Percentiles rank a stretch among this genome's conserved stretches.
Conservation (phyloP, 768 basidiomycete species). For the Suillus clintonianus region DNA sequence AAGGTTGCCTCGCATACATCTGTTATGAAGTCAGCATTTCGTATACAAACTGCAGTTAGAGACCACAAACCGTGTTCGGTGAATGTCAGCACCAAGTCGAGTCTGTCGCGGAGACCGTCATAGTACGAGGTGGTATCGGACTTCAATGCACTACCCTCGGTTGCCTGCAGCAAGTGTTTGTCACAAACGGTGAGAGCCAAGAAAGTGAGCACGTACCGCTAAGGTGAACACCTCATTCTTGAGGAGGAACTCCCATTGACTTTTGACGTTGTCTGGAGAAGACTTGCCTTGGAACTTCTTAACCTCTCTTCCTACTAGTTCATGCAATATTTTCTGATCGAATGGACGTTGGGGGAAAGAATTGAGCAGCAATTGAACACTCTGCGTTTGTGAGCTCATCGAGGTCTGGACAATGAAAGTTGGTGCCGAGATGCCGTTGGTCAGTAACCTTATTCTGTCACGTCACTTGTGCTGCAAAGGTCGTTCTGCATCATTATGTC, state of each 20-base stretch:
- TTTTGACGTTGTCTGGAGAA: constrained; percentile 61
- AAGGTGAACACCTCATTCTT: constrained; percentile 71
- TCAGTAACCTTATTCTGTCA: neutral
- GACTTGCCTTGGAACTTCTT: constrained; percentile 41
- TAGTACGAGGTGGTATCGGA: constrained; percentile 60
- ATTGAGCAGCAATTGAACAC: constrained; percentile 50
- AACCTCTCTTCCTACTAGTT: constrained; percentile 50
- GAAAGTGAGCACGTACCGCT: constrained; percentile 51
- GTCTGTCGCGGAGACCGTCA: constrained; percentile 52
- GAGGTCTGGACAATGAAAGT: constrained; percentile 1
- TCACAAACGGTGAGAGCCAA: neutral
- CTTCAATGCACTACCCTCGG: constrained; percentile 67
- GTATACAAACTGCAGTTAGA: neutral
- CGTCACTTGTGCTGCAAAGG: neutral
- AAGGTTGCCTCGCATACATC: constrained; percentile 80
- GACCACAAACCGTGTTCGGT: constrained; percentile 67
- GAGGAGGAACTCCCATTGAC: constrained; percentile 74
- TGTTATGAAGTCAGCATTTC: constrained; percentile 25
- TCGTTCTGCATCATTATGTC: constrained; percentile 18
- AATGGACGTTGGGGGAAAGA: constrained; percentile 55
- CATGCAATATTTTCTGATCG: constrained; percentile 47
- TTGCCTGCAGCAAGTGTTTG: constrained; percentile 43
- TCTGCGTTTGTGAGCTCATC: constrained; percentile 56
- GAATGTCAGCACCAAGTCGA: constrained; percentile 77
- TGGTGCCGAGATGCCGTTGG: constrained; percentile 27